Conservation (phyloP, 129 eudicot genomes). For the Centella asiatica region DNA sequence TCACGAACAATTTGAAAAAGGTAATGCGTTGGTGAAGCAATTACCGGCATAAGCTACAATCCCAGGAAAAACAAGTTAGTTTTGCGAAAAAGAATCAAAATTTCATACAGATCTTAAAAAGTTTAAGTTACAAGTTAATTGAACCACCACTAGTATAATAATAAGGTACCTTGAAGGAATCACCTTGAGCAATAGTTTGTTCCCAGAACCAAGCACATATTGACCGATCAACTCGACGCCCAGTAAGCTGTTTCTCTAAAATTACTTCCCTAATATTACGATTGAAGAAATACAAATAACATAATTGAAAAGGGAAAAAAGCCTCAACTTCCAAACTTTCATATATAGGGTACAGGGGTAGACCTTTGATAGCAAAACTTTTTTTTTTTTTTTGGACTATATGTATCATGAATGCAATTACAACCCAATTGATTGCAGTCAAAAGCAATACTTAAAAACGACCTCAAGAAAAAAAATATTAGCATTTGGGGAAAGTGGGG, state of each 20-base stretch:
- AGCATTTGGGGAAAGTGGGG: too few species aligned
- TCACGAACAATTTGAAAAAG: slow-evolving; percentile 84
- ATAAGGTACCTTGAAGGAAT: slow-evolving; percentile 59
- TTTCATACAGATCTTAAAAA: too few species aligned
- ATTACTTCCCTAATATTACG: slow-evolving; percentile 68
- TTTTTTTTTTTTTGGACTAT: not conserved
- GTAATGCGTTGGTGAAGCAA: slow-evolving; percentile 97
- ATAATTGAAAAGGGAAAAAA: slow-evolving; percentile 3
- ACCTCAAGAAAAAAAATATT: too few species aligned
- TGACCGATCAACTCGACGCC: slow-evolving; percentile 89
- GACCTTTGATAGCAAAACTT: not conserved
- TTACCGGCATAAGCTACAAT: slow-evolving; percentile 65
- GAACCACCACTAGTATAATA: not conserved
- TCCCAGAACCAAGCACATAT: slow-evolving; percentile 98
- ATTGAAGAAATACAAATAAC: not conserved
- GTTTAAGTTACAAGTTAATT: too few species aligned
- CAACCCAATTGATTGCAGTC: too few species aligned
- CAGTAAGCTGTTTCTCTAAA: slow-evolving; percentile 86
- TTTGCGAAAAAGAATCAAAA: not conserved
- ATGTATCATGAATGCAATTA: not conserved
- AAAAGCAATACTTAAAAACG: too few species aligned
- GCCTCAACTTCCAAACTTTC: not conserved
- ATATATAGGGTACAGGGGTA: too few species aligned
- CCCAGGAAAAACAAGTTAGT: not conserved
- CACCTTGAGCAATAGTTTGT: slow-evolving; percentile 70